Evolutionary conservation across 208 protist genomes (phyloP), one percentile per base, ranked within the genome.

Genomic region (Trichomonas vaginalis): DNA sequence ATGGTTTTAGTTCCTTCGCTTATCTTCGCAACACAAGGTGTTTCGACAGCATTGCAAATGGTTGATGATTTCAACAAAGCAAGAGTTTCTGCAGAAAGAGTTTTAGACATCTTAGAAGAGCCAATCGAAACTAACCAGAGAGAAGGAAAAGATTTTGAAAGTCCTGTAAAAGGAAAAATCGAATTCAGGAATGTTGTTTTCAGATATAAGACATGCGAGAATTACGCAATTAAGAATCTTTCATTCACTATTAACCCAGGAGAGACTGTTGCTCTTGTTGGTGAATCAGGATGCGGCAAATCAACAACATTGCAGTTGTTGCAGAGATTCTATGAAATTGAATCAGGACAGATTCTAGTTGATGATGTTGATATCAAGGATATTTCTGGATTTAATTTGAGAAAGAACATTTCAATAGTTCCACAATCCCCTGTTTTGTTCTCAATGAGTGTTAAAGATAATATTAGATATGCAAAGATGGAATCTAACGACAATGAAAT

Each of bases 401-500:
- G 98, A 80, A 95, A 96, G 96, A 96, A 97, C 95, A 98, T 99
- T 88, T 98, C 98, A 27, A 97, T 99, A 40, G 98, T 99, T 45
- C 98, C 98, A 37, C 99, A 99, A 96, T 98, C 99, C 96, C 98
- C 98, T 15, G 97, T 99, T 27, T 97, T 99, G 23, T 99, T 99
- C 96, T 47, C 90, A 17, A 95, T 90, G 21, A 97, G 95, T 0
- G 96, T 97, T 27, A 8, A 37, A 27, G 95, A 97, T 35, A 97
- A 97, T 88, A 97, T 97, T 39, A 95, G 96, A 21, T 97, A 96
- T 46, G 97, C 96, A 40, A 51, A 96, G 3, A 95, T 83, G 15
- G 88, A 95, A n/a, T 46, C 96, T 14, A 96, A 79, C 3, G 12
- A 32, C n/a, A 95, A 96, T 27, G 95, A 97, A 37, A 61, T 97